phyloP scores from a whole-genome alignment of 1,139 yeast genomes.

The Pneumocystis canis region DNA sequence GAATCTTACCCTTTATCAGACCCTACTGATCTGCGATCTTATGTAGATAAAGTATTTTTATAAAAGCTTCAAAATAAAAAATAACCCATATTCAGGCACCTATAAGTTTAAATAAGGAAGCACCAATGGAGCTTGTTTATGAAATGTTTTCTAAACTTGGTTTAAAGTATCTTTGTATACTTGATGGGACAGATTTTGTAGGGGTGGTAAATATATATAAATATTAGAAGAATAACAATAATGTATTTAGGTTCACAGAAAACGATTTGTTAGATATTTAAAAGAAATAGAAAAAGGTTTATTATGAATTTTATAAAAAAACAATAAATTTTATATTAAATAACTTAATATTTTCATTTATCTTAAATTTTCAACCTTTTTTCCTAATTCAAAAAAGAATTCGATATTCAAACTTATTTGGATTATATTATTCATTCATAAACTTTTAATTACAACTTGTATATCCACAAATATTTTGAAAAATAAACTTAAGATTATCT shows the following conservation, averaged over 20 bases:
- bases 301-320: background rate
- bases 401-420: background rate
- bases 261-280: constrained; percentile 1
- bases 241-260: background rate
- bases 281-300: constrained; percentile 1
- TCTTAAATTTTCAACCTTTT: background rate
- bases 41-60: background rate
- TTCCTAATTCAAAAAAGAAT: background rate
- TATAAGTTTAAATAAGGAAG: constrained; percentile 9
- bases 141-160: constrained; percentile 12
- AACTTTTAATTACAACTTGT: too few relatives aligned
- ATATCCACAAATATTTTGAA: background rate
- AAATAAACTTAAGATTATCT: background rate
- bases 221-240: background rate
- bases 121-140: constrained; percentile 11
- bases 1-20: background rate
- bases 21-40: constrained; percentile 2
- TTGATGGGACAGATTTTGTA: constrained; percentile 5
- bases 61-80: background rate
- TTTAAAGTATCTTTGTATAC: constrained; percentile 8
- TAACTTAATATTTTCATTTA: background rate
- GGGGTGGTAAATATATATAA: constrained; percentile 2
- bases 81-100: constrained; percentile 3
- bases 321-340: background rate
- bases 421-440: too few relatives aligned